Evolutionary conservation across 208 protist genomes (phyloP).

Genomic region (Trypanosoma brucei): DNA sequence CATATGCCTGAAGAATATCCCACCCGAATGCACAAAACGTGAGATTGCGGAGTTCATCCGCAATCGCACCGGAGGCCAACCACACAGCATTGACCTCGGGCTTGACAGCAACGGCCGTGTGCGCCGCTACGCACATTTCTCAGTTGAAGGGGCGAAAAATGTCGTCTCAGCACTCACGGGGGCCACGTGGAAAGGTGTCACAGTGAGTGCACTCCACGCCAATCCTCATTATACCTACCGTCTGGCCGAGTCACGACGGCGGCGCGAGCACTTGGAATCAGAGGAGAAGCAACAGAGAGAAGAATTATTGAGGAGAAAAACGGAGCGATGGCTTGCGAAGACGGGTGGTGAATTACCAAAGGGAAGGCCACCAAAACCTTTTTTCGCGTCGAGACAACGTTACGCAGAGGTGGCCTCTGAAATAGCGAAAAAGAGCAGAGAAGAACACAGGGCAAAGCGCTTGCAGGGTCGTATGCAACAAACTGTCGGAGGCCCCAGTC

Average conservation of each 20-base stretch:
- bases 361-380: slow-evolving; percentile 42
- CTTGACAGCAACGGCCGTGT: slow-evolving; percentile 43
- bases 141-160: slow-evolving; percentile 76
- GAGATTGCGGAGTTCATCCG: slow-evolving; percentile 80
- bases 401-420: slow-evolving; percentile 60
- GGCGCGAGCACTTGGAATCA: slow-evolving; percentile 63
- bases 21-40: slow-evolving; percentile 70
- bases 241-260: slow-evolving; percentile 63
- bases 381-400: slow-evolving; percentile 49
- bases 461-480: neutral
- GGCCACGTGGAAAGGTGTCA: slow-evolving; percentile 26
- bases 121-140: slow-evolving; percentile 82
- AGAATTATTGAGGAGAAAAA: slow-evolving; percentile 26
- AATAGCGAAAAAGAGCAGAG: slow-evolving; percentile 52
- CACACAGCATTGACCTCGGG: slow-evolving; percentile 84
- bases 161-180: slow-evolving; percentile 58
- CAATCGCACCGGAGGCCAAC: slow-evolving; percentile 67
- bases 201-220: slow-evolving; percentile 46
- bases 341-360: slow-evolving; percentile 47
- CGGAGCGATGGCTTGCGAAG: slow-evolving; percentile 37
- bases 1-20: slow-evolving; percentile 82
- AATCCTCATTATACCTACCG: slow-evolving; percentile 66
- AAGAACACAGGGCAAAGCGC: slow-evolving; percentile 13
- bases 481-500: no score
- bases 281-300: slow-evolving; percentile 33